phyloP scores from a whole-genome alignment of 2,329 filamentous ascomycete species.

The Fusarium metavorans region DNA sequence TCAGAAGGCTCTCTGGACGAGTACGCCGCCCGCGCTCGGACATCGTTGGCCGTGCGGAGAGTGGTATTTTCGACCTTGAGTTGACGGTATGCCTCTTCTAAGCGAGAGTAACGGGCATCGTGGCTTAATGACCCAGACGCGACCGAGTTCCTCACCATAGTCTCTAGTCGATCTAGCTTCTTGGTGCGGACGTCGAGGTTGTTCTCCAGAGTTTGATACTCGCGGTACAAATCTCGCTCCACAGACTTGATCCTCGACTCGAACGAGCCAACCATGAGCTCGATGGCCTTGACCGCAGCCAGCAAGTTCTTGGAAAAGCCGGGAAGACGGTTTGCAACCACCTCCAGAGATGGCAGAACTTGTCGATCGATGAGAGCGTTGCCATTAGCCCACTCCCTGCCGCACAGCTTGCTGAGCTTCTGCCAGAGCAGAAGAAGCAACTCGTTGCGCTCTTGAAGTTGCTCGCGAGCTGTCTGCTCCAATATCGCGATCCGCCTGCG shows the following conservation, averaged over 20 bases:
- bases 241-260: conserved; percentile 83
- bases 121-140: conserved; percentile 61
- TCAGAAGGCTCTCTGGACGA: conserved; percentile 54
- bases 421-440: conserved; percentile 93
- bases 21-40: conserved; percentile 63
- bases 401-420: conserved; percentile 85
- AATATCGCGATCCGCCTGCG: conserved; percentile 80
- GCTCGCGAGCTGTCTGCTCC: conserved; percentile 85
- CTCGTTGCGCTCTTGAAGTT: conserved; percentile 89
- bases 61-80: conserved; percentile 77
- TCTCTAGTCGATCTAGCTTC: conserved; percentile 88
- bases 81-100: conserved; percentile 72
- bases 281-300: conserved; percentile 87
- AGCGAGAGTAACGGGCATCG: conserved; percentile 60
- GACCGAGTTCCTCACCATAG: conserved; percentile 76
- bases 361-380: conserved; percentile 92
- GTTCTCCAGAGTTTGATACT: conserved; percentile 88
- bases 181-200: conserved; percentile 84
- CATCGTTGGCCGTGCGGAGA: conserved; percentile 72
- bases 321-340: conserved; percentile 85
- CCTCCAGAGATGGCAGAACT: conserved; percentile 83
- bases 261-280: conserved; percentile 82
- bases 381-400: conserved; percentile 90
- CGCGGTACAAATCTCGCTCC: conserved; percentile 91
- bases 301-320: conserved; percentile 93